These are phyloP conservation scores for Lolium multiflorum DNA, from an alignment of 176 grass and related monocot genomes.

Conservation along the genomic window DNA sequence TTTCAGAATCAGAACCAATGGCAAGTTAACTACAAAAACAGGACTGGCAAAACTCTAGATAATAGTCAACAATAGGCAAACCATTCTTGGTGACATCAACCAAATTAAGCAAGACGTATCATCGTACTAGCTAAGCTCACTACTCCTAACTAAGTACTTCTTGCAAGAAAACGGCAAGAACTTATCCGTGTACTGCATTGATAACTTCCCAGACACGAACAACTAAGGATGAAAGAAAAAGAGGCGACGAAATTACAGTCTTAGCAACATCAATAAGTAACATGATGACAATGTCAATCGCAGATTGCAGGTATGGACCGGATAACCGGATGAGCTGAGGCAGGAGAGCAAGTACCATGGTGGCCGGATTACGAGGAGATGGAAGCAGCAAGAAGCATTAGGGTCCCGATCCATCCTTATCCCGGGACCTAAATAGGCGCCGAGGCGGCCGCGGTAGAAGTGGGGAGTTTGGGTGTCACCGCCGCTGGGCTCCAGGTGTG, in stretches of 20 bases:
- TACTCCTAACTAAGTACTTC: background rate
- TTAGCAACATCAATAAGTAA: background rate
- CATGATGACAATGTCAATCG: background rate
- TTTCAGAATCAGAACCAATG: background rate
- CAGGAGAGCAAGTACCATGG: conserved; percentile 40
- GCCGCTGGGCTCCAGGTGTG: conserved; percentile 42
- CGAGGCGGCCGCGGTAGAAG: background rate
- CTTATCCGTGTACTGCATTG: background rate
- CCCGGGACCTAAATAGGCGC: conserved; percentile 17
- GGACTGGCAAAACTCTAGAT: no score
- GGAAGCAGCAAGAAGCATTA: conserved; percentile 16
- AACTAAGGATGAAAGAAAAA: background rate
- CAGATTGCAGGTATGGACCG: background rate
- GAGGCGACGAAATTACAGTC: background rate
- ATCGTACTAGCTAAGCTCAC: conserved; percentile 1
- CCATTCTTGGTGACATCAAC: background rate
- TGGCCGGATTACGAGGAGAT: background rate
- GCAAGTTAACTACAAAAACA: background rate
- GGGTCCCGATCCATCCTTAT: background rate
- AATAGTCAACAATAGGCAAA: background rate
- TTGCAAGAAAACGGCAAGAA: background rate
- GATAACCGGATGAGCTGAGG: background rate
- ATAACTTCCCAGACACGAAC: background rate
- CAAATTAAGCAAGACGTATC: background rate
- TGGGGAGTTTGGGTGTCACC: conserved; percentile 35